These are phyloP conservation scores for Corylus americana DNA, from an alignment of 306 rosid species.

Conservation along the genomic window DNA sequence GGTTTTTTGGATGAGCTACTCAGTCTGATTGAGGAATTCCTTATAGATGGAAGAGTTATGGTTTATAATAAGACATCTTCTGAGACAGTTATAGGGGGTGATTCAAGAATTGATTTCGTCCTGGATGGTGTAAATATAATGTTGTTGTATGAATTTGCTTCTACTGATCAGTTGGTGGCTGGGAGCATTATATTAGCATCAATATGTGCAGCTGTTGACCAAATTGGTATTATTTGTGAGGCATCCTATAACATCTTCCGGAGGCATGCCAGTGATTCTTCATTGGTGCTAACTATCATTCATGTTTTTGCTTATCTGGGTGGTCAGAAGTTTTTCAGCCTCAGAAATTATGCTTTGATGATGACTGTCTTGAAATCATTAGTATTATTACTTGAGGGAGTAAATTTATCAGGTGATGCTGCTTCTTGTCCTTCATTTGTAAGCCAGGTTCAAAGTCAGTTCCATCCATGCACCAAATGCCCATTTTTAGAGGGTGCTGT, in stretches of 20 bases:
- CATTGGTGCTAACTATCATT: constrained; percentile 57
- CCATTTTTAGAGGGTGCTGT: constrained; percentile 59
- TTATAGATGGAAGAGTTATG: constrained; percentile 47
- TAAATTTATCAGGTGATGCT: constrained; percentile 32
- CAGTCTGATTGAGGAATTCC: constrained; percentile 59
- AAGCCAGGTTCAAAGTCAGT: constrained; percentile 37
- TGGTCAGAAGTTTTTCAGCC: constrained; percentile 53
- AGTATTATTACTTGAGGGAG: constrained; percentile 59
- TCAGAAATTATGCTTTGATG: constrained; percentile 37
- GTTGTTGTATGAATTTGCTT: constrained; percentile 43
- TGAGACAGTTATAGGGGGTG: constrained; percentile 17
- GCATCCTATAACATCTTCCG: constrained; percentile 59
- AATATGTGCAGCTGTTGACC: constrained; percentile 54
- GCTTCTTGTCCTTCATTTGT: constrained; percentile 42
- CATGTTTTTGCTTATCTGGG: constrained; percentile 76
- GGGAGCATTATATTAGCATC: constrained; percentile 76
- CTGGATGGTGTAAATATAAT: constrained; percentile 32
- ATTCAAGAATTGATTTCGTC: constrained; percentile 32
- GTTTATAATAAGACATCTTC: constrained; percentile 23
- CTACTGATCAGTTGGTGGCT: constrained; percentile 67
- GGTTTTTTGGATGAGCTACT: constrained; percentile 54
- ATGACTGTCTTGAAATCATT: constrained; percentile 67
- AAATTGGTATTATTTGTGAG: constrained; percentile 56
- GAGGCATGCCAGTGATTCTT: constrained; percentile 42
- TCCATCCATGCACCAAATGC: constrained; percentile 48